Percentiles rank a stretch among this genome's conserved stretches.
Conservation (phyloP, 345 rosid genomes). For the Citrus sinensis region DNA sequence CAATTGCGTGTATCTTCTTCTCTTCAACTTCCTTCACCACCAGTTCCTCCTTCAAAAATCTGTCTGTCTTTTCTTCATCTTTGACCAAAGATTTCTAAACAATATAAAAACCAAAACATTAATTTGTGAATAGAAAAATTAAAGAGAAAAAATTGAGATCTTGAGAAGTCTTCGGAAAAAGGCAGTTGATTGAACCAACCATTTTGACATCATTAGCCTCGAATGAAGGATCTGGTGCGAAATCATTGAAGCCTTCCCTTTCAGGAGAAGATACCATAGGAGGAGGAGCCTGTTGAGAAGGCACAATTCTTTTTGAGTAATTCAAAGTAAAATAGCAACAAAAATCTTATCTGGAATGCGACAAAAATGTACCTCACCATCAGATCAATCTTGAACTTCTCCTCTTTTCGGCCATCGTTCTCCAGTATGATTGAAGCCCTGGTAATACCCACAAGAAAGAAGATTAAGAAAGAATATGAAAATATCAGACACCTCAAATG, state of each 20-base stretch:
- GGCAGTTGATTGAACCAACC: slow-evolving; percentile 12
- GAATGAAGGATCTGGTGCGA: slow-evolving; percentile 22
- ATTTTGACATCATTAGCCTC: slow-evolving; percentile 7
- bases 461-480: neutral
- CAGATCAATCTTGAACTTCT: slow-evolving; percentile 46
- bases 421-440: slow-evolving; percentile 24
- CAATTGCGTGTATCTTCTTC: slow-evolving; percentile 9
- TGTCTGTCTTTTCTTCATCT: slow-evolving; percentile 13
- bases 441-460: slow-evolving; percentile 3
- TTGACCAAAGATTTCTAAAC: slow-evolving; percentile 21
- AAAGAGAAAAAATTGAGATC: neutral
- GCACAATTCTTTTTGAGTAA: slow-evolving; percentile 20
- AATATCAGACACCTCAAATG: slow-evolving; percentile 16
- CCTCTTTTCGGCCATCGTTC: slow-evolving; percentile 21
- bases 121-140: neutral
- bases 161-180: neutral
- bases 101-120: neutral
- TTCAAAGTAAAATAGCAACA: slow-evolving; percentile 19
- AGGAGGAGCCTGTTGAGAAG: slow-evolving; percentile 49
- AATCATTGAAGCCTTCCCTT: slow-evolving; percentile 11
- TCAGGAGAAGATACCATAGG: slow-evolving; percentile 33
- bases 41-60: slow-evolving; percentile 18
- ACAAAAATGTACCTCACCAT: slow-evolving; percentile 50
- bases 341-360: slow-evolving; percentile 19
- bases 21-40: slow-evolving; percentile 12